phyloP scores from a whole-genome alignment of 169 alveolate genomes.

The Miamiensis avidus region DNA sequence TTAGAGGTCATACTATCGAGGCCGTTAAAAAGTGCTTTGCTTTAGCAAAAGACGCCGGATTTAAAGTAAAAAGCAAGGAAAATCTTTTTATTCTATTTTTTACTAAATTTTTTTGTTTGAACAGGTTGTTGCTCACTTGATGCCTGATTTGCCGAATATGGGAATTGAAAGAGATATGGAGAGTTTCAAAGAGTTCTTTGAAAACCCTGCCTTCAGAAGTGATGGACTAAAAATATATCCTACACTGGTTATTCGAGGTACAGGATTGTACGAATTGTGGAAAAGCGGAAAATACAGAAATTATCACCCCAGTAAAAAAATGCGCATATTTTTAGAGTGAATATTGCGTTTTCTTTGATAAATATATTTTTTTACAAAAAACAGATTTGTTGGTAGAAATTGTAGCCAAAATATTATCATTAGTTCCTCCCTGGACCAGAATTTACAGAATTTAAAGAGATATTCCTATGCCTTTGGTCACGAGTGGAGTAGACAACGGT shows the following conservation, averaged over 20 bases:
- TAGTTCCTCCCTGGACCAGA: slow-evolving; percentile 90
- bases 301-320: slow-evolving; percentile 72
- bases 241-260: slow-evolving; percentile 87
- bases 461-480: slow-evolving; percentile 90
- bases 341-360: not conserved
- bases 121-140: slow-evolving; percentile 81
- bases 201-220: slow-evolving; percentile 85
- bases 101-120: too few species aligned
- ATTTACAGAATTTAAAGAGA: slow-evolving; percentile 87
- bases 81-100: not conserved
- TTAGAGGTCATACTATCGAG: slow-evolving; percentile 85
- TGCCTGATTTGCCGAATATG: slow-evolving; percentile 91
- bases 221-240: slow-evolving; percentile 89
- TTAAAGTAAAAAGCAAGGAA: slow-evolving; percentile 33
- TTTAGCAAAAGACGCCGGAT: slow-evolving; percentile 83
- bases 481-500: slow-evolving; percentile 89
- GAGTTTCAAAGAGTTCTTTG: slow-evolving; percentile 84
- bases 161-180: slow-evolving; percentile 86
- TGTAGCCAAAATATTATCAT: slow-evolving; percentile 79
- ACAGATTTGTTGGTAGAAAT: slow-evolving; percentile 70
- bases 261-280: slow-evolving; percentile 89
- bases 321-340: not conserved
- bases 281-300: slow-evolving; percentile 83
- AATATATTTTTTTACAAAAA: not conserved
- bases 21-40: slow-evolving; percentile 80